Conservation (phyloP, 164 flowering plant species). For the Magnolia officinalis region DNA sequence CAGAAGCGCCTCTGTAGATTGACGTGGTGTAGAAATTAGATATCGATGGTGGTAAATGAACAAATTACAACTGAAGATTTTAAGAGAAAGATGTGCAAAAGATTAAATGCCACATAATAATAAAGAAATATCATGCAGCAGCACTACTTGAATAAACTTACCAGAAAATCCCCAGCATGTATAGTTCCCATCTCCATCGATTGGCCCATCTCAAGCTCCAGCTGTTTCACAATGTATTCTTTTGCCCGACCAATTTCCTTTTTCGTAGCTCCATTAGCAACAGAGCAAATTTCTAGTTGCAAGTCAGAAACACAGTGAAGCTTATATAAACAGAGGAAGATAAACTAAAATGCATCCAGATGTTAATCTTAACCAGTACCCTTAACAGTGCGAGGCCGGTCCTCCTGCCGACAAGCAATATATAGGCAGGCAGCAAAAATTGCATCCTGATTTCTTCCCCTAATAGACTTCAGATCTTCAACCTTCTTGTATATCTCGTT, state of each 20-base stretch:
- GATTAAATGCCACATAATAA: not conserved
- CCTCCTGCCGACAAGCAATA: constrained; percentile 76
- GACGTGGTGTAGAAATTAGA: not conserved
- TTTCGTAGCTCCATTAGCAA: constrained; percentile 46
- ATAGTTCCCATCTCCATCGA: constrained; percentile 51
- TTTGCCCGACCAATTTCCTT: constrained; percentile 49
- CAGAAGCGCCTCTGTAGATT: constrained; percentile 36
- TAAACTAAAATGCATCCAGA: constrained; percentile 18
- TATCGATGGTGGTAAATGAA: not conserved
- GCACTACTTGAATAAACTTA: constrained; percentile 9
- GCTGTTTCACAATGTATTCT: constrained; percentile 35
- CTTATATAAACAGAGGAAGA: constrained; percentile 3
- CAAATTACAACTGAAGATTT: not conserved
- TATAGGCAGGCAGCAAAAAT: constrained; percentile 72
- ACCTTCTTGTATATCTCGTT: constrained; percentile 77
- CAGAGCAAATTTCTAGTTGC: constrained; percentile 40
- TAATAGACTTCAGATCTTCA: constrained; percentile 66
- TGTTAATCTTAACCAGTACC: constrained; percentile 37
- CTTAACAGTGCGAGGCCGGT: constrained; percentile 78
- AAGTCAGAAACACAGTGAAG: constrained; percentile 15
- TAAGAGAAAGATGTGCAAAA: not conserved
- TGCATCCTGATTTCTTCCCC: constrained; percentile 76
- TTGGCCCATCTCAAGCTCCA: constrained; percentile 40
- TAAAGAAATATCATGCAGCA: not conserved
- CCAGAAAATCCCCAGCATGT: constrained; percentile 46